Base-by-base conservation (phyloP, 2,329 filamentous ascomycete species). In the Didymella pinodella region DNA sequence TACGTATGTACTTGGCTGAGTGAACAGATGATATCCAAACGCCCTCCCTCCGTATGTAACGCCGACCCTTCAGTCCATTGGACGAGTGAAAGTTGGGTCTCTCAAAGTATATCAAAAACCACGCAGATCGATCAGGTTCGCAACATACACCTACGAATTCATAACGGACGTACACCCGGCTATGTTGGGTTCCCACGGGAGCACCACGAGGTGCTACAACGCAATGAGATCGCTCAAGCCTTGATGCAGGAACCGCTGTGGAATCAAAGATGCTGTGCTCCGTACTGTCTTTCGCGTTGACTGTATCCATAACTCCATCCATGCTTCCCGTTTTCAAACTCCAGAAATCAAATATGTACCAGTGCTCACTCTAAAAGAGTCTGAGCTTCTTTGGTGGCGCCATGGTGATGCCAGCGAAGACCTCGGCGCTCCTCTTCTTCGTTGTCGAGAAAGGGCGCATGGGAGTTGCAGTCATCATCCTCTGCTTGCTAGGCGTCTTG, bases 401-500 rank as follows among this genome's bases (percentile, higher is more conserved):
- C 56, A 68, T 60, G 6, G 65, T 62, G 48, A 68, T 62, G 12
- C 63, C 61, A 16, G 61, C 54, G 22, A 67, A 66, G 18, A 48
- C 43, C 12, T 68, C 66, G 8, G 62, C 61, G 1, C 63, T 49
- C 8, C 64, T 65, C 65, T 68, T 71, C 64, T 70, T 70, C 14
- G 55, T 61, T 1, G 66, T 68, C 3, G 67, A 65, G 46, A 66
- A 66, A 4, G 62, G 63, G 45, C 69, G 65, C 48, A 70, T 34
- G 4, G 73, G 68, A 10, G 67, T 68, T 25, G 70, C 57, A n/a
- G 52, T 52, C 25, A 75, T 68, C 45, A 65, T 67, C 32, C 57
- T 66, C 18, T 83, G 81, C 68, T 86, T 86, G 0, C 83, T 82
- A 1, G 84, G 84, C 0, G 84, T 85, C 67, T 83, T 71, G 48